Percentiles rank a stretch among this genome's conserved stretches.
Evolutionary conservation across 2,329 filamentous ascomycete genomes (phyloP).

Genomic region (Geosmithia flava): DNA sequence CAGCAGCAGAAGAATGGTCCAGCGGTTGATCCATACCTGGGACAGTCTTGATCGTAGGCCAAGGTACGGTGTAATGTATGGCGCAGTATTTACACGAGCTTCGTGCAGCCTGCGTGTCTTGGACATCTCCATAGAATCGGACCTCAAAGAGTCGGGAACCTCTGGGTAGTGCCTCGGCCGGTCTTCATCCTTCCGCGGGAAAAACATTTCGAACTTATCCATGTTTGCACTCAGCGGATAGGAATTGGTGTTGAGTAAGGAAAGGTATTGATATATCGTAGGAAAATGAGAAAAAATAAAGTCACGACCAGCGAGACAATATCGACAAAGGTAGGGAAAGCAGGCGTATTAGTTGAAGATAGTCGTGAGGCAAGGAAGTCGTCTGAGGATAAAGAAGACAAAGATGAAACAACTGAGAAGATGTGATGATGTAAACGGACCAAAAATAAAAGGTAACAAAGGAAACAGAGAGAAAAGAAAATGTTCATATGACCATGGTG

Average conservation of each 20-base stretch:
- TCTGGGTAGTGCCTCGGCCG: conserved; percentile 17
- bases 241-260: not conserved
- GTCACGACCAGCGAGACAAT: conserved; percentile 2
- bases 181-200: conserved; percentile 18
- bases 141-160: conserved; percentile 22
- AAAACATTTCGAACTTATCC: conserved; percentile 22
- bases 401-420: conserved; percentile 3
- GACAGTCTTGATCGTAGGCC: conserved; percentile 81
- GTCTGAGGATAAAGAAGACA: conserved; percentile 2
- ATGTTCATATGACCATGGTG: conserved; percentile 1
- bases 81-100: conserved; percentile 42
- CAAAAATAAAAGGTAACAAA: conserved; percentile 2
- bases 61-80: conserved; percentile 78
- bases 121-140: conserved; percentile 22
- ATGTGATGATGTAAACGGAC: conserved; percentile 6
- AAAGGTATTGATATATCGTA: not conserved
- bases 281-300: not conserved
- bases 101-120: conserved; percentile 17
- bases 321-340: not conserved
- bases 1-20: conserved; percentile 82
- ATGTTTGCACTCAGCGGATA: conserved; percentile 10
- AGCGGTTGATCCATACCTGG: conserved; percentile 95
- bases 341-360: not conserved
- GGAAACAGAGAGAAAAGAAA: conserved; percentile 3
- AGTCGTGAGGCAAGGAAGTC: conserved; percentile 3